Evolutionary conservation across 2,329 filamentous ascomycete genomes (phyloP).

Genomic region (Drechslerella dactyloides): DNA sequence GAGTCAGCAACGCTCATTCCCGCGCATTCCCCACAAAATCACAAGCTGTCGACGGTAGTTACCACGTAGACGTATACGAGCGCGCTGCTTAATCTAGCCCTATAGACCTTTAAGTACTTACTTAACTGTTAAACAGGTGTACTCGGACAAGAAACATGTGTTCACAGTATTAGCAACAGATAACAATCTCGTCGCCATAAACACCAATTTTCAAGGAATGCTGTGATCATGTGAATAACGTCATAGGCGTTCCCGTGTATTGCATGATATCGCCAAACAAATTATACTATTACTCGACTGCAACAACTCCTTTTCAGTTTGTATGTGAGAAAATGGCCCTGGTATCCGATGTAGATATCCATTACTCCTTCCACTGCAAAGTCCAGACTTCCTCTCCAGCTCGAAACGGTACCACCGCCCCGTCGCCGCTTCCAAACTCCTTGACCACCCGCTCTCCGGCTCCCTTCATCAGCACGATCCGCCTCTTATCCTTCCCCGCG

Average conservation of each 20-base stretch:
- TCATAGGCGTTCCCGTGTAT: no score
- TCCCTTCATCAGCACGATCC: constrained; percentile 65
- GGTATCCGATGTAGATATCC: neutral
- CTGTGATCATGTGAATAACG: no score
- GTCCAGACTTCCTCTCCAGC: constrained; percentile 68
- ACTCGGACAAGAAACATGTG: no score
- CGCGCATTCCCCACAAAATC: constrained; percentile 1
- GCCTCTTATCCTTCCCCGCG: constrained; percentile 39
- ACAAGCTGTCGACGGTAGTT: neutral
- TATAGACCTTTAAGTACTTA: no score
- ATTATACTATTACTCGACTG: no score
- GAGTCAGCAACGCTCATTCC: constrained; percentile 13
- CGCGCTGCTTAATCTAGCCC: no score
- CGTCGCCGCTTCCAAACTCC: constrained; percentile 63
- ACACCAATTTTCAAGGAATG: neutral
- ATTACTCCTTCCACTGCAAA: constrained; percentile 59
- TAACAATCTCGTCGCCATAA: neutral
- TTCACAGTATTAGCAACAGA: no score
- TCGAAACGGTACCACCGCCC: constrained; percentile 70
- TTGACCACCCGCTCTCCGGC: constrained; percentile 64
- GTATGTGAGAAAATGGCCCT: neutral
- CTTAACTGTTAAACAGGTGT: no score
- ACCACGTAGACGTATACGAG: neutral
- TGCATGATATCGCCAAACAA: no score
- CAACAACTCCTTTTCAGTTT: no score